Conservation (phyloP, 2,329 filamentous ascomycete genomes). For the Dothistroma septosporum region DNA sequence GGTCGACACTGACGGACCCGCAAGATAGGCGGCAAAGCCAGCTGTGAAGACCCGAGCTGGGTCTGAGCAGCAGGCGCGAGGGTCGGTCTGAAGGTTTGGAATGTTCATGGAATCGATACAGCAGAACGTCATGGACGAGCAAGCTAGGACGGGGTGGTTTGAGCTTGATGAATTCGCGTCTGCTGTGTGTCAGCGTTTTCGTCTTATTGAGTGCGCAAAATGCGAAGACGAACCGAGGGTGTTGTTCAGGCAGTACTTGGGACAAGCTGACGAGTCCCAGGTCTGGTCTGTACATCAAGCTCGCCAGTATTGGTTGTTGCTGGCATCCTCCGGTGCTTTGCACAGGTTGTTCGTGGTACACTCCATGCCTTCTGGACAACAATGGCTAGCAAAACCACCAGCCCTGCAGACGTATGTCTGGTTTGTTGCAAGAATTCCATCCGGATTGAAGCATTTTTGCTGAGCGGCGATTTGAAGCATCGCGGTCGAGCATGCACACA, state of each 20-base stretch:
- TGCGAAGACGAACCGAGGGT: neutral
- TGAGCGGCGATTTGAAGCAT: neutral
- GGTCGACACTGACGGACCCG: neutral
- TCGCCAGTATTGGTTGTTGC: neutral
- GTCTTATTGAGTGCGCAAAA: neutral
- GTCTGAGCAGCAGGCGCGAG: neutral
- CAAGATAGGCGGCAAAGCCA: neutral
- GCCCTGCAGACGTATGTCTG: neutral
- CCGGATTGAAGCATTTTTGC: neutral
- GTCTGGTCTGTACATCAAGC: neutral
- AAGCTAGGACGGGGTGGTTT: neutral
- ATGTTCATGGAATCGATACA: neutral
- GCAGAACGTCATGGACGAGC: neutral
- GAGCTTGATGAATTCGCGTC: neutral
- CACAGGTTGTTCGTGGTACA: neutral
- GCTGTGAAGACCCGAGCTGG: neutral
- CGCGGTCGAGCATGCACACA: neutral
- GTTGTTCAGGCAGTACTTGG: neutral
- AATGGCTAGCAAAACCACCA: neutral
- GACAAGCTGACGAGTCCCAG: neutral
- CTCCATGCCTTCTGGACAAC: neutral
- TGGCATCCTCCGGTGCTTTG: neutral
- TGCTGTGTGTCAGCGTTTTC: neutral
- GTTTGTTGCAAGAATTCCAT: neutral
- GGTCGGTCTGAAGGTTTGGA: neutral